phyloP scores from a whole-genome alignment of 106 monocot genomes.

The Acorus gramineus region DNA sequence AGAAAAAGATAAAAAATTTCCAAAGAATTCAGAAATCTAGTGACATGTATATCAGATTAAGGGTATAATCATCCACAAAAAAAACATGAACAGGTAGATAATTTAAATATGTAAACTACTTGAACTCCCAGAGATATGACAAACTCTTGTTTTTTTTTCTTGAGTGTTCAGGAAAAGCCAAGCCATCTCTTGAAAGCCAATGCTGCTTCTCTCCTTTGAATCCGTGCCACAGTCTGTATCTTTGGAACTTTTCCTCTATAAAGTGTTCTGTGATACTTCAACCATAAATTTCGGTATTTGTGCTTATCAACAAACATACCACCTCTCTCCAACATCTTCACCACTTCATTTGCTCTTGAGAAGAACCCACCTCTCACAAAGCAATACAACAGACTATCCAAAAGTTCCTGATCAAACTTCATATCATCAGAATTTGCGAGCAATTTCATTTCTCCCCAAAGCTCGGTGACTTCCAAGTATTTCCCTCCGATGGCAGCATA shows the following conservation, averaged over 20 bases:
- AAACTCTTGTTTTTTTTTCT: no score
- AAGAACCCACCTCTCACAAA: slow-evolving; percentile 93
- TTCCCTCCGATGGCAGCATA: slow-evolving; percentile 85
- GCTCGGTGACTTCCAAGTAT: slow-evolving; percentile 64
- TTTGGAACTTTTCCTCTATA: slow-evolving; percentile 66
- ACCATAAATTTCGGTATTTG: slow-evolving; percentile 77
- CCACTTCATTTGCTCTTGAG: slow-evolving; percentile 75
- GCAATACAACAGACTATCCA: slow-evolving; percentile 77
- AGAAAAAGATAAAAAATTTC: no score
- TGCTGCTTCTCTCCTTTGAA: slow-evolving; percentile 19
- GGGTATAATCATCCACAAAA: no score
- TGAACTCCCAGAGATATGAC: no score
- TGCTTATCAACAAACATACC: slow-evolving; percentile 82
- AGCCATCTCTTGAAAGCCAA: no score
- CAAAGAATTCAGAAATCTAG: no score
- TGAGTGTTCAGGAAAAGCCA: no score
- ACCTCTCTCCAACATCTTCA: slow-evolving; percentile 64
- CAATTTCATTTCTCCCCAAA: slow-evolving; percentile 95
- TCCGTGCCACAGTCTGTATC: slow-evolving; percentile 68
- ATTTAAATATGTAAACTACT: no score
- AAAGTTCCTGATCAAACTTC: slow-evolving; percentile 82
- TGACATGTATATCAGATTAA: no score
- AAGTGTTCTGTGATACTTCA: slow-evolving; percentile 69
- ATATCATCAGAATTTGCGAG: slow-evolving; percentile 28
- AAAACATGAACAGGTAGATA: no score